These are phyloP conservation scores for Pseudogymnoascus sp. DNA, from an alignment of 2,329 filamentous ascomycete genomes.

Conservation along the genomic window DNA sequence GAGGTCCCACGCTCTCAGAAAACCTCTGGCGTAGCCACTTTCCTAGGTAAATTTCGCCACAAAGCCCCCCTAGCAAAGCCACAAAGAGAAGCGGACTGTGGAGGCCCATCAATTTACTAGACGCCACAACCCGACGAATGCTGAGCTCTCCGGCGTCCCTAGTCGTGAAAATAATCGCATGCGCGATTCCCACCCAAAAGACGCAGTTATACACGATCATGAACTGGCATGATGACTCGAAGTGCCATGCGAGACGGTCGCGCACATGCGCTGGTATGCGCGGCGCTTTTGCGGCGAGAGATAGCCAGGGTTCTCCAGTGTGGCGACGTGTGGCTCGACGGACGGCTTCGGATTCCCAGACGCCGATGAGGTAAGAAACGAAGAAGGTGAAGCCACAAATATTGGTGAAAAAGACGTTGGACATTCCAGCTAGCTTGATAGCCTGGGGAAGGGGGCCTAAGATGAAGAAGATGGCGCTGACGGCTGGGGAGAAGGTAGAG, in stretches of 20 bases:
- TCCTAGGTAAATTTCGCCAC: no score
- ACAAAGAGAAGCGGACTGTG: no score
- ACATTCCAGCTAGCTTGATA: background rate
- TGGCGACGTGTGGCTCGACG: background rate
- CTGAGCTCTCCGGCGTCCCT: background rate
- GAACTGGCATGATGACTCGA: background rate
- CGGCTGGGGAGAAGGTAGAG: background rate
- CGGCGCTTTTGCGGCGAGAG: background rate
- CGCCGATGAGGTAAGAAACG: background rate
- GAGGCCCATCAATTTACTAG: no score
- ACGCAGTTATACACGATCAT: background rate
- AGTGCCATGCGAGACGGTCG: background rate
- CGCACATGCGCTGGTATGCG: background rate
- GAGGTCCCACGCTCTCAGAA: background rate
- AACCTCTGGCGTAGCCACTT: background rate
- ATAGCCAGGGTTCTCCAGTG: background rate
- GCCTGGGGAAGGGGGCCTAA: background rate
- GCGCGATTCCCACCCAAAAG: background rate
- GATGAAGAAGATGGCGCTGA: background rate
- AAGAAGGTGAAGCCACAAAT: background rate
- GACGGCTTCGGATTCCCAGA: background rate
- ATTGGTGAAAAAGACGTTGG: background rate
- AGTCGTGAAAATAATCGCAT: background rate
- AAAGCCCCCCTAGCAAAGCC: no score
- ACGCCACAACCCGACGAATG: no score